Base-by-base conservation (phyloP, 192 early-diverging fungal species). In the Coemansia asiatica region DNA sequence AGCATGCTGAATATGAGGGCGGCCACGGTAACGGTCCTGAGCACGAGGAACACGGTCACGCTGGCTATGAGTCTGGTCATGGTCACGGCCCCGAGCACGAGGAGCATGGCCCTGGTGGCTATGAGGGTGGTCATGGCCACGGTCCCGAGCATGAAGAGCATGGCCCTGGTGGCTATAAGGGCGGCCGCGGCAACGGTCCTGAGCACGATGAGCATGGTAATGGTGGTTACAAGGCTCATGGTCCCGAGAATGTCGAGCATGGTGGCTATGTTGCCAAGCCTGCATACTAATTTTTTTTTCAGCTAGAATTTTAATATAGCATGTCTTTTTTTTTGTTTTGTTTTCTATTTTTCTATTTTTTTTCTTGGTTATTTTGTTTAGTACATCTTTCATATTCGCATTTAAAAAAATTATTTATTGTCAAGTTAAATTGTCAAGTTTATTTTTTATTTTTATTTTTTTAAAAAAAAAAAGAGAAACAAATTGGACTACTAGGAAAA, bases 171-270 rank as follows among this genome's bases (percentile, higher is more conserved):
- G 61, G 61, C 49, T 63, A 63, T 50, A 47, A 50, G 46, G 21
- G 27, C 7, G 35, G 60, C 21, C 58, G 40, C n/a, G 49, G 57
- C 31, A 23, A 51, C 56, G 61, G 61, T 44, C 56, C 60, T 29
- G 61, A 57, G 53, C 57, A 53, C 31, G 49, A 40, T 21, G 49
- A 67, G 48, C 59, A 36, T 48, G 59, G 49, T 7, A 48, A 31
- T 26, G 64, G 57, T n/a, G 68, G 68, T 28, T 70, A 70, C 38
- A 38, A 64, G 27, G 36, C 36, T 23, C 47, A 50, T 21, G 67
- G 60, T 31, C 60, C 67, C 22, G 60, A 48, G 50, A 40, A 60
- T 47, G 64, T 25, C 31, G 44, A 58, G 26, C 33, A 66, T 26
- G 65, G 56, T 7, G 44, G 58, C 16, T 46, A 61, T 15, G 61